These are phyloP conservation scores for Saccharomyces pastorianus DNA, from an alignment of 1,139 yeast genomes.

Conservation along the genomic window DNA sequence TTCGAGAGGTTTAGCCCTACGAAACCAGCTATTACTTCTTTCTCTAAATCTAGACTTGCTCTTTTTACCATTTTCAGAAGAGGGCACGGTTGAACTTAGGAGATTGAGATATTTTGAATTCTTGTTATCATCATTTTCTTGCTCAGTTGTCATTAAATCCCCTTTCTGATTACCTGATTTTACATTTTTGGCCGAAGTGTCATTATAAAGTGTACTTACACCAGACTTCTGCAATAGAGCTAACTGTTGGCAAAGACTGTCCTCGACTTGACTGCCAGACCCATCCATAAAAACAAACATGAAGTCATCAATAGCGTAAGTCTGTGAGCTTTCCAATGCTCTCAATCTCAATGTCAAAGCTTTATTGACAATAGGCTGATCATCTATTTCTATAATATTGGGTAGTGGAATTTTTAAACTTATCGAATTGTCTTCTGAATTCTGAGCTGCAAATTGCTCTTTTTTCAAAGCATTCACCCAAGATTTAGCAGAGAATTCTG, in stretches of 20 bases:
- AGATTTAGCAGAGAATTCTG: constrained; percentile 58
- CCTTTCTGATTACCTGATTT: constrained; percentile 9
- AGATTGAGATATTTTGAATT: not conserved
- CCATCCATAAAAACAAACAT: constrained; percentile 56
- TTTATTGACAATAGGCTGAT: constrained; percentile 41
- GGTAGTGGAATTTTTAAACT: constrained; percentile 71
- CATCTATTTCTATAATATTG: constrained; percentile 56
- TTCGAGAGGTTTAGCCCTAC: not conserved
- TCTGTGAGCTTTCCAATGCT: constrained; percentile 44
- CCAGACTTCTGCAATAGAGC: constrained; percentile 10
- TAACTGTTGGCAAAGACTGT: constrained; percentile 12
- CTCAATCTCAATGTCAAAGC: constrained; percentile 42
- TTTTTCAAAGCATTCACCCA: constrained; percentile 76
- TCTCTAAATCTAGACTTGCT: not conserved
- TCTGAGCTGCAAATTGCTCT: constrained; percentile 65
- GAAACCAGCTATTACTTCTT: not conserved
- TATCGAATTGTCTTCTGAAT: constrained; percentile 58
- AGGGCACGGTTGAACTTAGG: not conserved
- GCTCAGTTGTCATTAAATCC: no score
- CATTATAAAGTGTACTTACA: constrained; percentile 5
- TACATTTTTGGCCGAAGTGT: constrained; percentile 9
- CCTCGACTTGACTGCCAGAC: constrained; percentile 31
- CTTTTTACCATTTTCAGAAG: not conserved
- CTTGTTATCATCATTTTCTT: not conserved
- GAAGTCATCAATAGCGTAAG: constrained; percentile 56